A percentile compares a stretch with the other conserved stretches of the same genome.
Evolutionary conservation across 1,139 yeast species (phyloP).

Genomic region (Yamadazyma dendronema): DNA sequence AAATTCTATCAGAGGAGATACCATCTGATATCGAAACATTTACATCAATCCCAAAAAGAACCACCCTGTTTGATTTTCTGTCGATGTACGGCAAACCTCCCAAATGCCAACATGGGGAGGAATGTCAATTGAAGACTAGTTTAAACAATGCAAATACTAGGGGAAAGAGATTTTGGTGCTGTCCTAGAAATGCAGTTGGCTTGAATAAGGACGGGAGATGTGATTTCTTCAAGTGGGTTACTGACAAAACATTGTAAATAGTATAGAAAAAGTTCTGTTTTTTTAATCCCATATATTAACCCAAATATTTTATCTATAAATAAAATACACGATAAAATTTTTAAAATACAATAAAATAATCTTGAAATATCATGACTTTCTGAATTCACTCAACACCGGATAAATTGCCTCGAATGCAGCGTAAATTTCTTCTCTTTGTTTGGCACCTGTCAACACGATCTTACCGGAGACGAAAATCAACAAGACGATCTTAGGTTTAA

Average conservation of each 20-base stretch:
- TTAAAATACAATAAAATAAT: slow-evolving; percentile 5
- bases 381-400: slow-evolving; percentile 96
- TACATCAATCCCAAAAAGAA: background rate
- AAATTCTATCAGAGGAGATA: too few relatives aligned
- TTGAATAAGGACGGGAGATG: slow-evolving; percentile 24
- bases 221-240: slow-evolving; percentile 39
- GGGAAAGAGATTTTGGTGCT: slow-evolving; percentile 63
- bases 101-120: slow-evolving; percentile 48
- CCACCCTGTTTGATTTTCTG: slow-evolving; percentile 8
- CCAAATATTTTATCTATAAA: slow-evolving; percentile 11
- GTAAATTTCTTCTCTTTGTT: slow-evolving; percentile 97
- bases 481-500: slow-evolving; percentile 94
- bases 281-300: slow-evolving; percentile 9
- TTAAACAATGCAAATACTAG: slow-evolving; percentile 43
- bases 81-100: slow-evolving; percentile 41
- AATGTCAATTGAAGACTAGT: slow-evolving; percentile 48
- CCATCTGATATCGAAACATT: background rate
- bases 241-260: background rate
- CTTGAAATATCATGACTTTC: slow-evolving; percentile 56
- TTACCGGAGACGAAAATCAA: slow-evolving; percentile 96
- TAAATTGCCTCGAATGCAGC: slow-evolving; percentile 98
- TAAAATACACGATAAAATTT: slow-evolving; percentile 9
- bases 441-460: slow-evolving; percentile 97
- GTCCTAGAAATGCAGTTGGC: slow-evolving; percentile 26
- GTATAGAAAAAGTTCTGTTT: background rate